These are phyloP conservation scores for Tephrocybe rancida DNA, from an alignment of 768 basidiomycete genomes.

Conservation along the genomic window DNA sequence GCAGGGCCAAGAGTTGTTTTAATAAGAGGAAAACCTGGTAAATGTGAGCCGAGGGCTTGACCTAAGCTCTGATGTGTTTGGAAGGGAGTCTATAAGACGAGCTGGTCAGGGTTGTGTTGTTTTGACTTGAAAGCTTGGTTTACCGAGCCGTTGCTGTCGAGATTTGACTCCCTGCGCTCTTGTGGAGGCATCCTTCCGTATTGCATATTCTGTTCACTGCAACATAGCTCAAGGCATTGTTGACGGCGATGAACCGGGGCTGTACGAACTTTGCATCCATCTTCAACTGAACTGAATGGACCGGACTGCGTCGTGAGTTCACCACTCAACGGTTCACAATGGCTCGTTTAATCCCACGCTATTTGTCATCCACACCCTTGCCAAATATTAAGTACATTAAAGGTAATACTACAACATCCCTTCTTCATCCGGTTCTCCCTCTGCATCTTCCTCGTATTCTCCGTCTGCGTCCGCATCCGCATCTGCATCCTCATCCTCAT, in stretches of 20 bases:
- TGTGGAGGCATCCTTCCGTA: conserved; percentile 58
- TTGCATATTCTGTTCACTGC: conserved; percentile 61
- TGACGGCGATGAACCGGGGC: conserved; percentile 22
- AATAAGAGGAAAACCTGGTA: conserved; percentile 37
- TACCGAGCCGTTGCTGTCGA: conserved; percentile 64
- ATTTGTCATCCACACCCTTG: conserved; percentile 24
- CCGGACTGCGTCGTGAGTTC: conserved; percentile 18
- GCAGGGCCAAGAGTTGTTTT: conserved; percentile 28
- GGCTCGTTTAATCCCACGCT: conserved; percentile 31
- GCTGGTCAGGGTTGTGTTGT: conserved; percentile 28
- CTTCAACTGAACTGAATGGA: conserved; percentile 34
- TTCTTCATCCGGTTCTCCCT: conserved; percentile 41
- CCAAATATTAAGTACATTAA: conserved; percentile 23
- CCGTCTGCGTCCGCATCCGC: conserved; percentile 30
- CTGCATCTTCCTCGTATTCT: conserved; percentile 49
- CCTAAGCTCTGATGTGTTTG: conserved; percentile 61
- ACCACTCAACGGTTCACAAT: conserved; percentile 24
- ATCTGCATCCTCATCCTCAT: conserved; percentile 35
- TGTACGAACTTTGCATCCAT: conserved; percentile 47
- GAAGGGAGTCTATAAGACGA: conserved; percentile 47
- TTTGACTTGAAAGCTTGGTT: conserved; percentile 30
- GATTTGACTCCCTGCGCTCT: conserved; percentile 55
- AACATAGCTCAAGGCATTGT: conserved; percentile 24
- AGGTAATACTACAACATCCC: conserved; percentile 23
- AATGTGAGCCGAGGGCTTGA: conserved; percentile 60